Evolutionary conservation across 2,329 filamentous ascomycete genomes (phyloP).

Genomic region (Colletotrichum sidae): DNA sequence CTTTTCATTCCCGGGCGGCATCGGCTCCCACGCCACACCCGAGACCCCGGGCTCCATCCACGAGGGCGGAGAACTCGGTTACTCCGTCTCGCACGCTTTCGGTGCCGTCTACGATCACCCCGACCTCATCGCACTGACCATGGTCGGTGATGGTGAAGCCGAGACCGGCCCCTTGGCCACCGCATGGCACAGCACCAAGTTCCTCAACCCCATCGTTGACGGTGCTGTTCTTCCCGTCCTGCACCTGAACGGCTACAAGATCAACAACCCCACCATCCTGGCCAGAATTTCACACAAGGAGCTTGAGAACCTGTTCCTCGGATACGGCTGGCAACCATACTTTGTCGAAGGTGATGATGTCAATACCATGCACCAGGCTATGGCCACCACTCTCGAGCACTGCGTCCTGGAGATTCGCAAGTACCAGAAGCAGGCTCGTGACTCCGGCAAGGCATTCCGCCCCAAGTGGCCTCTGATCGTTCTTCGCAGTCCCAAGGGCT

Average conservation of each 20-base stretch:
- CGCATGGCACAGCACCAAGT: conserved; percentile 86
- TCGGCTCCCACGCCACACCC: conserved; percentile 82
- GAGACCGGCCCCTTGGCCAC: conserved; percentile 84
- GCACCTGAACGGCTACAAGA: conserved; percentile 87
- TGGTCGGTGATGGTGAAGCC: conserved; percentile 85
- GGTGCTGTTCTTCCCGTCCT: conserved; percentile 82
- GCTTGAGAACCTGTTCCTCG: conserved; percentile 74
- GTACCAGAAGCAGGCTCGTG: conserved; percentile 78
- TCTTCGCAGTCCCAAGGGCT: conserved; percentile 82
- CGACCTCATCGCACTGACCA: conserved; percentile 78
- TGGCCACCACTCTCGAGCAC: conserved; percentile 80
- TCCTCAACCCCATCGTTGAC: conserved; percentile 82
- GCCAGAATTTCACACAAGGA: conserved; percentile 81
- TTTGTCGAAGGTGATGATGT: conserved; percentile 83
- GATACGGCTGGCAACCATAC: conserved; percentile 84
- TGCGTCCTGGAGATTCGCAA: conserved; percentile 76
- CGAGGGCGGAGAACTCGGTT: conserved; percentile 85
- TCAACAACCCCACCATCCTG: conserved; percentile 82
- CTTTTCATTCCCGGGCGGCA: conserved; percentile 84
- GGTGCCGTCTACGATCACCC: conserved; percentile 82
- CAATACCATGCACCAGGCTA: conserved; percentile 83
- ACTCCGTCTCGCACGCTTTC: conserved; percentile 83
- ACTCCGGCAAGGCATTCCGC: conserved; percentile 75
- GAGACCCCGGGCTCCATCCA: conserved; percentile 83
- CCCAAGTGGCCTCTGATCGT: conserved; percentile 85